These are phyloP conservation scores for Cercophora samala DNA, from an alignment of 495 filamentous ascomycete genomes.

Conservation along the genomic window DNA sequence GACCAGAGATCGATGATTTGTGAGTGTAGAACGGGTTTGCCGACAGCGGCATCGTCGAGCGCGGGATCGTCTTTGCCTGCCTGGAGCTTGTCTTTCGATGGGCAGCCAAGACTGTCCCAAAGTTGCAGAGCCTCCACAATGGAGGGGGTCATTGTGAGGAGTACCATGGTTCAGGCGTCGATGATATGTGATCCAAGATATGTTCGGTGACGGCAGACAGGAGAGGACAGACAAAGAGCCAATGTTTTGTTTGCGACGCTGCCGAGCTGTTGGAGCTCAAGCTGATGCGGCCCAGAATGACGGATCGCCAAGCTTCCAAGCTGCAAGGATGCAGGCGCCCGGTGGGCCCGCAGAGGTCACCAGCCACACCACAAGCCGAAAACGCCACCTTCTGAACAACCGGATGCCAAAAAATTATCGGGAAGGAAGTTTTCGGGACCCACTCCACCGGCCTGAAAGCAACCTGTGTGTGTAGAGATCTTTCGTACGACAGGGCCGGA, in stretches of 20 bases:
- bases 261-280: conserved; percentile 10
- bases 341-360: background rate
- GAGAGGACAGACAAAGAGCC: background rate
- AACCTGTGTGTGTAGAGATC: background rate
- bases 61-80: conserved; percentile 35
- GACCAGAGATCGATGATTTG: conserved; percentile 69
- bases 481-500: background rate
- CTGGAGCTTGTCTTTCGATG: conserved; percentile 13
- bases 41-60: conserved; percentile 47
- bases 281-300: conserved; percentile 1
- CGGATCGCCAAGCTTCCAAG: conserved; percentile 1
- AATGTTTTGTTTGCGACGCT: background rate
- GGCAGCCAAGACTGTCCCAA: background rate
- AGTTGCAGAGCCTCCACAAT: conserved; percentile 62
- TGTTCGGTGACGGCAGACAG: background rate
- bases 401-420: conserved; percentile 21
- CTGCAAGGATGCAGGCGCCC: background rate
- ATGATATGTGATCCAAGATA: background rate
- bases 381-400: conserved; percentile 5
- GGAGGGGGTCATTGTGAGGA: conserved; percentile 68
- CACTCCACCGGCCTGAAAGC: conserved; percentile 1
- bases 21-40: conserved; percentile 73
- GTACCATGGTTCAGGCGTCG: conserved; percentile 61
- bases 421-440: conserved; percentile 34
- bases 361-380: conserved; percentile 14